Base-by-base conservation (phyloP, 2,329 filamentous ascomycete species). In the Exophiala spinifera region DNA sequence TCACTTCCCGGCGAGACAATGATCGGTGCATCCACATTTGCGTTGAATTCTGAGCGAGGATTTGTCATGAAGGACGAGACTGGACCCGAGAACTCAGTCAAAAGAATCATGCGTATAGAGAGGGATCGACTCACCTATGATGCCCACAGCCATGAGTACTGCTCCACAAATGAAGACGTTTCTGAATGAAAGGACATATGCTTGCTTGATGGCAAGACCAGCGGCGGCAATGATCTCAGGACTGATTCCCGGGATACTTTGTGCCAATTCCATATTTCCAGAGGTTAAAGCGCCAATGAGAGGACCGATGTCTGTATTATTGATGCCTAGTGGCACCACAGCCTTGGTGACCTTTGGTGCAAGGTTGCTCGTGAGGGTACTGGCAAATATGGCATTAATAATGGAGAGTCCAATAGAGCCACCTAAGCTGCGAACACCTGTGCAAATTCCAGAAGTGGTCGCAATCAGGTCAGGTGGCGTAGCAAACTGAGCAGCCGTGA, bases 381-480 rank as follows among this genome's bases (percentile, higher is more conserved):
- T 20, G 6, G 33, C 21, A 37, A 56, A 56, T 14, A 56, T 44
- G 6, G 53, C 53, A 20, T 47, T 45, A 42, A 45, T 36, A 19
- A 59, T 57, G 4, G 51, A 46, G n/a, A 60, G 25, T 21, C 49
- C 50, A 17, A 55, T 48, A 3, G 54, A 55, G 17, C 43, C 57
- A 4, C 57, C 57, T 11, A 60, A 46, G n/a, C 55, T 57, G 20
- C 57, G 28, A 3, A 46, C 36, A 15, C 46, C 34, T 6, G 47
- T 34, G 5, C 42, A 23, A 5, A 60, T 44, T 25, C 57, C 57
- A 46, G 50, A 55, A 2, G 54, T 53, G 3, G 50, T 49, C 4
- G 57, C 54, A 25, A 60, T 60, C 17, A 60, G 44, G 40, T 55
- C 54, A 4, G 57, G 50, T 19, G 59, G 56, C 17, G 55, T 57